phyloP scores from a whole-genome alignment of 192 early-diverging fungal species.

The Umbelopsis vinacea region DNA sequence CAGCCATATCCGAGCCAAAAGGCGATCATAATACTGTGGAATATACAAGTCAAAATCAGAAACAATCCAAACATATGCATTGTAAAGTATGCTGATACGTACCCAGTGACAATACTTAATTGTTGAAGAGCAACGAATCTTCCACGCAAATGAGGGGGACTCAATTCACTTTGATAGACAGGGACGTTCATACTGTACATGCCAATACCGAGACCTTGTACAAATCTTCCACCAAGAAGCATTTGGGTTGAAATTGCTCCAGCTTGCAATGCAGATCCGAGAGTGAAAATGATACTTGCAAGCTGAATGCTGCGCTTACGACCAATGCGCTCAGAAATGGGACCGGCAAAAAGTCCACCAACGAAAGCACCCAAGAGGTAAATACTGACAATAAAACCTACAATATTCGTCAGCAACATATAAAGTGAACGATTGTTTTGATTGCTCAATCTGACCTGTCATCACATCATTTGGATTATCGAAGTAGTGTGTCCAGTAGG shows the following conservation, averaged over 20 bases:
- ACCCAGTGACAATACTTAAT: conserved; percentile 63
- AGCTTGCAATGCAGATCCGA: conserved; percentile 67
- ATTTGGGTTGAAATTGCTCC: conserved; percentile 46
- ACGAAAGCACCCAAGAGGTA: conserved; percentile 62
- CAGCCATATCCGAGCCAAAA: conserved; percentile 59
- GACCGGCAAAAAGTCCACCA: conserved; percentile 54
- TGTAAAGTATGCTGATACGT: conserved; percentile 45
- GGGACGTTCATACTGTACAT: conserved; percentile 49
- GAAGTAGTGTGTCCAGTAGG: conserved; percentile 49
- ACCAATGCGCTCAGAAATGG: conserved; percentile 56
- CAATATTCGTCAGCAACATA: conserved; percentile 69
- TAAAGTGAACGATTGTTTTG: conserved; percentile 47
- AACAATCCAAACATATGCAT: neutral
- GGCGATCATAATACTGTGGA: conserved; percentile 66
- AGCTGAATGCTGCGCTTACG: conserved; percentile 60
- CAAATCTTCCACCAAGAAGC: conserved; percentile 64
- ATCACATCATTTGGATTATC: conserved; percentile 38
- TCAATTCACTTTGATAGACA: conserved; percentile 54
- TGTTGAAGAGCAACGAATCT: conserved; percentile 54
- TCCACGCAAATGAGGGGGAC: conserved; percentile 53
- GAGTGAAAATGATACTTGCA: conserved; percentile 53
- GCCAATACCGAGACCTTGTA: conserved; percentile 62
- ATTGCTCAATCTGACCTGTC: conserved; percentile 45
- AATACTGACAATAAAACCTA: conserved; percentile 48
- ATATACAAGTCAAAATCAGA: neutral